These are phyloP conservation scores for Populus hybrid DNA, from an alignment of 441 rosid genomes.

Conservation along the genomic window DNA sequence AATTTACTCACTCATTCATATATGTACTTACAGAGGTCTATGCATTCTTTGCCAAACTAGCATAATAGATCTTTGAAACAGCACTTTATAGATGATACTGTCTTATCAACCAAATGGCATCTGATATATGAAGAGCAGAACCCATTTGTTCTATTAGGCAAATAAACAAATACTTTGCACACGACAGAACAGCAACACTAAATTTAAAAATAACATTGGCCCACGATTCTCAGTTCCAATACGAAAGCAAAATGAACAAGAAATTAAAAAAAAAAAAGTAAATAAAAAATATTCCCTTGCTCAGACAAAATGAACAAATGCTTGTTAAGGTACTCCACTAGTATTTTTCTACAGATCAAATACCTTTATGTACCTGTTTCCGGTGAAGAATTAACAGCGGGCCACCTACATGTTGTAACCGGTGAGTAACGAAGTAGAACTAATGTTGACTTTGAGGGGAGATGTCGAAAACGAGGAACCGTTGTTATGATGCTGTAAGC, in stretches of 20 bases:
- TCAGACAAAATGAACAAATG: background rate
- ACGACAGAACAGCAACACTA: background rate
- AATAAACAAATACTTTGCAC: background rate
- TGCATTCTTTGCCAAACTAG: constrained; percentile 25
- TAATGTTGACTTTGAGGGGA: background rate
- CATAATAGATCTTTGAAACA: background rate
- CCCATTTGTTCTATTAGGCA: background rate
- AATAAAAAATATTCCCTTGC: background rate
- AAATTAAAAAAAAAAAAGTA: too few species aligned
- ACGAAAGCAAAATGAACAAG: background rate
- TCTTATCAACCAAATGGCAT: background rate
- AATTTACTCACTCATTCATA: background rate
- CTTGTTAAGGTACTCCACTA: background rate
- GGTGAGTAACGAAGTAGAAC: background rate
- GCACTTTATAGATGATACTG: background rate
- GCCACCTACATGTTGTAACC: background rate
- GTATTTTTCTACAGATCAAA: background rate
- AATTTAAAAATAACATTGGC: background rate
- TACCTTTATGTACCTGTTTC: background rate
- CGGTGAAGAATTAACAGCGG: background rate
- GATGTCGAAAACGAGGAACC: background rate
- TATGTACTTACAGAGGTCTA: constrained; percentile 38
- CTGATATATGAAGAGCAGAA: background rate
- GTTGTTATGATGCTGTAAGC: background rate
- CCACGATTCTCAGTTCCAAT: background rate